Base-by-base conservation (phyloP, 805 yeast genomes). In the Hyphopichia homilentoma region DNA sequence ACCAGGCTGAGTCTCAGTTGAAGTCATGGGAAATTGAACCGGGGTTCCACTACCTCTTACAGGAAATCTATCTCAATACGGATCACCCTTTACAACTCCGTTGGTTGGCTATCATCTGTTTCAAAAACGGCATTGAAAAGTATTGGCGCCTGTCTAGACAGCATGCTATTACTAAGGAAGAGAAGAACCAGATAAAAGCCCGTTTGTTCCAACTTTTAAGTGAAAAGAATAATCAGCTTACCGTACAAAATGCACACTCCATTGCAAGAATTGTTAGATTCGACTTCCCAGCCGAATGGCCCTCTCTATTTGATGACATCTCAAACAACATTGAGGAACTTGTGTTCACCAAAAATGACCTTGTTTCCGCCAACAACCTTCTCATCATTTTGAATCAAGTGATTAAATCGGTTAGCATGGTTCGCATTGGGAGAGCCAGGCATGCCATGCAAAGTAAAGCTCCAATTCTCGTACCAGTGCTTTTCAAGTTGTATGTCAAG, bases 281-380 rank as follows among this genome's bases (percentile, higher is more conserved):
- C 35, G 98, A 93, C 47, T 93, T 85, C 52, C 97, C 97, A 0
- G 55, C 62, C 2, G 88, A 81, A 28, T 93, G 97, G 97, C 88
- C 94, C 0, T 57, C 71, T 2, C 52, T 93, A 13, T 83, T 93
- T 48, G 89, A 84, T 35, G 80, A 79, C 9, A 39, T 82, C 1
- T 68, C 75, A 27, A 47, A 47, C 3, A 46, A 66, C 14, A 47
- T 82, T 29, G 75, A 65, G 35, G 57, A 64, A 8, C 68, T 69
- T 12, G 65, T 68, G 9, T 56, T 61, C 17, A 56, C 59, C 27
- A 40, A 50, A 21, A 64, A 59, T 16, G 72, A 77, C 39, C 54
- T 77, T 25, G 63, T 78, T 4, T 69, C 76, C 25, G 58, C 82
- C 7, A 77, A 77, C 50, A 85, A 87, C 47, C 46, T 77, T 8